Percentiles rank a stretch among this genome's conserved stretches.
These are phyloP conservation scores for Aspergillus neotritici DNA, from an alignment of 2,329 filamentous ascomycete species.

Conservation along the genomic window DNA sequence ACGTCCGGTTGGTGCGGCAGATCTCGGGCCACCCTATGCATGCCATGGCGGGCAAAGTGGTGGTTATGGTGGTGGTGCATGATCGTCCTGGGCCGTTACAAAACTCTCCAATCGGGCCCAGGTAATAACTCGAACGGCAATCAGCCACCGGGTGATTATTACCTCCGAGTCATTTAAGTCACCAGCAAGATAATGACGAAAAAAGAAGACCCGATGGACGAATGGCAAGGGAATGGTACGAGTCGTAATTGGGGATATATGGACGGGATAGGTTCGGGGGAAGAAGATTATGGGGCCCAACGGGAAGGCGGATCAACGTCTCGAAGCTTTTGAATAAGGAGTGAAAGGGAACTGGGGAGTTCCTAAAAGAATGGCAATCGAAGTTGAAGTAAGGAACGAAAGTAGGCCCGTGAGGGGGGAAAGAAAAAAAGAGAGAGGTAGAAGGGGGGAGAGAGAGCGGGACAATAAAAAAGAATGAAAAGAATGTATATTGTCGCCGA, in stretches of 20 bases:
- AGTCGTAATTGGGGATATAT: not conserved
- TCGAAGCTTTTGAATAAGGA: constrained; percentile 16
- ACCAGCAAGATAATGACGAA: not conserved
- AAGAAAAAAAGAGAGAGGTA: constrained; percentile 3
- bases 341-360: constrained; percentile 19
- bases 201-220: not conserved
- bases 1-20: constrained; percentile 20
- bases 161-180: constrained; percentile 11
- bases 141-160: constrained; percentile 1
- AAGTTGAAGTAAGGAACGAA: constrained; percentile 17
- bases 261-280: not conserved
- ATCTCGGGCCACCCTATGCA: constrained; percentile 19
- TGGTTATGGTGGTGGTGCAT: constrained; percentile 21
- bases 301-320: not conserved
- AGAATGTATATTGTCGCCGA: constrained; percentile 7
- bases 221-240: too few species aligned
- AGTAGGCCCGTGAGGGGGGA: constrained; percentile 3
- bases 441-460: not conserved
- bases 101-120: too few species aligned
- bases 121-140: too few species aligned
- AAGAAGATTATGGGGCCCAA: constrained; percentile 7
- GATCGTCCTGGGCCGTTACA: constrained; percentile 8
- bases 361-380: constrained; percentile 24
- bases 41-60: constrained; percentile 23
- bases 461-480: constrained; percentile 5